Evolutionary conservation across 2,329 filamentous ascomycete species (phyloP).

Genomic region (Cladosporium sphaerospermum): DNA sequence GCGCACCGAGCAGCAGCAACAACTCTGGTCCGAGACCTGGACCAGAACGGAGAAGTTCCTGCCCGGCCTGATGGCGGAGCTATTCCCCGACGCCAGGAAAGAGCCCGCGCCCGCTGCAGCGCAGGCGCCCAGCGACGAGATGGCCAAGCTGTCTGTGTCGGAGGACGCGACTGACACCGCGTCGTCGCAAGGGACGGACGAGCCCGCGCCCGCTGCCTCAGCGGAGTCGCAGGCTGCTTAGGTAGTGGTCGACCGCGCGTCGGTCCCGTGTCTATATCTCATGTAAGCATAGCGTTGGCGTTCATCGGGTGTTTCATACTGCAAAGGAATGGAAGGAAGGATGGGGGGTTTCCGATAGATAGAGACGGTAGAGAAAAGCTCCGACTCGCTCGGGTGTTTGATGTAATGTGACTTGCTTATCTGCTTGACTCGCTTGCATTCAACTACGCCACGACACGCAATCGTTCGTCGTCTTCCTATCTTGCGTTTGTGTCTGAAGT

Average conservation of each 20-base stretch:
- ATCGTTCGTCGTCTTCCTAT: no score
- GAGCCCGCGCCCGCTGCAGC: slow-evolving; percentile 10
- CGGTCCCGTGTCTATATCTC: background rate
- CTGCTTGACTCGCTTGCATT: no score
- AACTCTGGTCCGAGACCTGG: slow-evolving; percentile 57
- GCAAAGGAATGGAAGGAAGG: background rate
- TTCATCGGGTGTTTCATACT: background rate
- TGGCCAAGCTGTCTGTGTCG: slow-evolving; percentile 13
- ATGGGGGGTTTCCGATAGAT: background rate
- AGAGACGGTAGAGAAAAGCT: no score
- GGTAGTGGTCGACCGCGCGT: background rate
- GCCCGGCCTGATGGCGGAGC: slow-evolving; percentile 52
- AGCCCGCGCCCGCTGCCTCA: background rate
- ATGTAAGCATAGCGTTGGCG: slow-evolving; percentile 1
- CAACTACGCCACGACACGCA: no score
- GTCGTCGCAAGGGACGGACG: slow-evolving; percentile 3
- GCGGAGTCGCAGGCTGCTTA: background rate
- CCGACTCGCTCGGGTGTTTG: no score
- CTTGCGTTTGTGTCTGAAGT: no score
- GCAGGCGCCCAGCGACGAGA: background rate
- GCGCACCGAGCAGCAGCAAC: slow-evolving; percentile 40
- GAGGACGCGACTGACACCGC: background rate
- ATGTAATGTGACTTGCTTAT: no score
- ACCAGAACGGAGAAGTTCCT: slow-evolving; percentile 55
- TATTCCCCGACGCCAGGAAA: slow-evolving; percentile 47